A percentile compares a stretch with the other conserved stretches of the same genome.
Evolutionary conservation across 139 green algal genomes (phyloP).

Genomic region (Chlorella sp.): DNA sequence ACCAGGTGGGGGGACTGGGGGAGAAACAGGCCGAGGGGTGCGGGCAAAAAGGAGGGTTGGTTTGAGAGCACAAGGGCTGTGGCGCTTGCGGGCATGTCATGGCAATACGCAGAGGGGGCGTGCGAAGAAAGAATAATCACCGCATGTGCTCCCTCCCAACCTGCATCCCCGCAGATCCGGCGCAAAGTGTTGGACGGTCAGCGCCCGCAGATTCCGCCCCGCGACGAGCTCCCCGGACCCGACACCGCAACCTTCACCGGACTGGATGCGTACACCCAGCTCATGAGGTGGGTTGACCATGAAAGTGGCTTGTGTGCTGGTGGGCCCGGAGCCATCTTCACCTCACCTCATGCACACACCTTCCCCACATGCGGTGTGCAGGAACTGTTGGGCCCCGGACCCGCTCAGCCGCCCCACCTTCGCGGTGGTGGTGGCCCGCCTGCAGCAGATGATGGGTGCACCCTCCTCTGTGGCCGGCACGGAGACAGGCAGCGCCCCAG

Average conservation of each 20-base stretch:
- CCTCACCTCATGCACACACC: background rate
- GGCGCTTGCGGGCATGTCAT: background rate
- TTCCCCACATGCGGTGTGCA: background rate
- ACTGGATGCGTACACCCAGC: background rate
- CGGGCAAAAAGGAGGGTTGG: background rate
- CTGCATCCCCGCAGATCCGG: background rate
- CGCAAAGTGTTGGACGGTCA: background rate
- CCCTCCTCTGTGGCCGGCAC: too few relatives aligned
- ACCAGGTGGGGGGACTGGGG: background rate
- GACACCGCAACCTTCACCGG: background rate
- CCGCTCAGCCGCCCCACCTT: background rate
- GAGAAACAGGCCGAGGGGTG: too few relatives aligned
- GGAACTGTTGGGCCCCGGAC: background rate
- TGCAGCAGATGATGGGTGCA: background rate
- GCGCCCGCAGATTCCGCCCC: background rate
- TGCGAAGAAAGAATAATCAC: background rate
- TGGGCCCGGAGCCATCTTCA: background rate
- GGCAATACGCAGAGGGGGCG: background rate
- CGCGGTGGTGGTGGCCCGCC: background rate
- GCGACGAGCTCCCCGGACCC: background rate
- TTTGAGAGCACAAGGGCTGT: background rate
- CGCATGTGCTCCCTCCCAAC: background rate
- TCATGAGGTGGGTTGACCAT: background rate
- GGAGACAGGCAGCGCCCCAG: too few relatives aligned
- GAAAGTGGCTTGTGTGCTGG: background rate